These are phyloP conservation scores for Cutaneotrichosporon sp. DNA, from an alignment of 1,284 basidiomycete genomes.

Conservation along the genomic window DNA sequence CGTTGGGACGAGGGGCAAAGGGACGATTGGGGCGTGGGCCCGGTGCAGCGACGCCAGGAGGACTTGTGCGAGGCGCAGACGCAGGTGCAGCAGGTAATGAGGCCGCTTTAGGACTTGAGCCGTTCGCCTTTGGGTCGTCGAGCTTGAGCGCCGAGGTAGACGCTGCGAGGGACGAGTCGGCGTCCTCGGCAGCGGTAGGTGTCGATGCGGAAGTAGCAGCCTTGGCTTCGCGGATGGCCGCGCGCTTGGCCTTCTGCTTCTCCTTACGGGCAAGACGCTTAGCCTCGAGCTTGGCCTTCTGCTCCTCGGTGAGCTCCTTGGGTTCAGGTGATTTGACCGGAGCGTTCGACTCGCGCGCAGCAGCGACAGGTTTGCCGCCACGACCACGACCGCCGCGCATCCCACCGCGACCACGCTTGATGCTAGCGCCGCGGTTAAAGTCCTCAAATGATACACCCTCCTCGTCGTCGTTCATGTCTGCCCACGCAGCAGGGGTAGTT, in stretches of 20 bases:
- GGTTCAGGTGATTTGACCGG: too few relatives aligned
- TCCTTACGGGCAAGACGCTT: constrained; percentile 27
- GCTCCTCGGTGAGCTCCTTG: constrained; percentile 28
- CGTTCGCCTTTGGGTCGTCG: constrained; percentile 11
- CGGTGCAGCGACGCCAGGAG: constrained; percentile 7
- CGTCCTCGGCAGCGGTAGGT: background rate
- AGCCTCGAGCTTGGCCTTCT: constrained; percentile 25
- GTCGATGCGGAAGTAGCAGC: background rate
- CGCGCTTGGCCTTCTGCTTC: constrained; percentile 33
- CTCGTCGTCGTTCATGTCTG: constrained; percentile 14
- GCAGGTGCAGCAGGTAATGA: background rate
- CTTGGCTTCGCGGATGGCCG: constrained; percentile 23
- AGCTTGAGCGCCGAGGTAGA: constrained; percentile 27
- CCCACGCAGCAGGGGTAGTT: constrained; percentile 32
- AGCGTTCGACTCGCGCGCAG: constrained; percentile 18
- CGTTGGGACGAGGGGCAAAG: constrained; percentile 51
- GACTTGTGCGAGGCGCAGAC: constrained; percentile 5
- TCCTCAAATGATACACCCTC: constrained; percentile 27
- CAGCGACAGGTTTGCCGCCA: constrained; percentile 4
- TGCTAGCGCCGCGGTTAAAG: constrained; percentile 15
- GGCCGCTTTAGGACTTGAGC: background rate
- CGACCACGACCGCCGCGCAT: constrained; percentile 6
- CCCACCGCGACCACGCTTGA: constrained; percentile 2
- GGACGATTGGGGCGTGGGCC: constrained; percentile 10
- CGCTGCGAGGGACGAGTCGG: constrained; percentile 16